Percentiles rank a stretch among this genome's conserved stretches.
phyloP scores from a whole-genome alignment of 176 grass and related monocot species.

The Juncus effusus region DNA sequence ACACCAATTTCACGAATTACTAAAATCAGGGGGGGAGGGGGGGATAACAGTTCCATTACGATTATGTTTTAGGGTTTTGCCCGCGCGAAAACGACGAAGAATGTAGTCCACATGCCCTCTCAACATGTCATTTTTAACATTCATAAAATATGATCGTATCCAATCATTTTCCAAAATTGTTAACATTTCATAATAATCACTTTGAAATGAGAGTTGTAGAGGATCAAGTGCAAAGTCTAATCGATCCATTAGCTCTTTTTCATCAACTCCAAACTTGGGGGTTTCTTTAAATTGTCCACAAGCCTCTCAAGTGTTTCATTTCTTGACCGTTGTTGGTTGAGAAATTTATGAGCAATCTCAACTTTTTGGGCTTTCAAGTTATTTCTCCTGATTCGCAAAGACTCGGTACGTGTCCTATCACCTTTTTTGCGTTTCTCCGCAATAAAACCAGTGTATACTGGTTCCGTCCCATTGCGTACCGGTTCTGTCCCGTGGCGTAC shows the following conservation, averaged over 20 bases:
- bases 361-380: no score
- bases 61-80: not conserved
- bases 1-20: no score
- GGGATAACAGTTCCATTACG: not conserved
- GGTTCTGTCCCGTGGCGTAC: no score
- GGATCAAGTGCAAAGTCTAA: not conserved
- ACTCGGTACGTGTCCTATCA: no score
- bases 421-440: no score
- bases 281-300: not conserved
- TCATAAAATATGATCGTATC: not conserved
- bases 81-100: not conserved
- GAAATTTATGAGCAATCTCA: not conserved
- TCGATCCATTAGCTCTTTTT: not conserved
- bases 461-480: not conserved
- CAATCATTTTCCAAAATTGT: not conserved
- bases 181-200: not conserved
- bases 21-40: no score
- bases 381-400: no score
- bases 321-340: not conserved
- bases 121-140: not conserved
- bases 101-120: not conserved
- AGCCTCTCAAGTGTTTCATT: slow-evolving; percentile 9
- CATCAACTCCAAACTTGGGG: no score
- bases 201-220: not conserved
- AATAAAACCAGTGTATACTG: not conserved